Percentiles rank a stretch among this genome's conserved stretches.
phyloP scores from a whole-genome alignment of 495 filamentous ascomycete species.

The Ramalina peruviana region DNA sequence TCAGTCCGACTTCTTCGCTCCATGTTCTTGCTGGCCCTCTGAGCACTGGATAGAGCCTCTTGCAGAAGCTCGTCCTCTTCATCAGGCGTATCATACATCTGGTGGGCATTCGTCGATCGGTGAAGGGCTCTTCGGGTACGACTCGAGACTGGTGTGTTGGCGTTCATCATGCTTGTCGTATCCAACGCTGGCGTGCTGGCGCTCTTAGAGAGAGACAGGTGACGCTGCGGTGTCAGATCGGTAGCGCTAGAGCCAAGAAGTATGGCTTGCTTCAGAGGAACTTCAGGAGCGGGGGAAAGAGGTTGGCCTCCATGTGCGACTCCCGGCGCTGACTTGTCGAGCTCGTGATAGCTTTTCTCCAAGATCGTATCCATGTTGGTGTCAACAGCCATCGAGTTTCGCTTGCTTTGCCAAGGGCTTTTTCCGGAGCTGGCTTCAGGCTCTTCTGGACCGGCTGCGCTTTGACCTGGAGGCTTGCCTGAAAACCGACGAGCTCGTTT shows the following conservation, averaged over 20 bases:
- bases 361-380: constrained; percentile 36
- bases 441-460: constrained; percentile 64
- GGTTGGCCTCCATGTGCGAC: constrained; percentile 50
- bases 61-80: constrained; percentile 94
- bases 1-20: constrained; percentile 31
- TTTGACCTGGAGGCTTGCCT: constrained; percentile 66
- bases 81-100: constrained; percentile 84
- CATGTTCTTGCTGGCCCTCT: constrained; percentile 40
- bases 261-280: constrained; percentile 34
- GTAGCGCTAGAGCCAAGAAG: constrained; percentile 13
- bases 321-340: constrained; percentile 69
- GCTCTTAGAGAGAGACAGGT: constrained; percentile 64
- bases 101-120: constrained; percentile 53
- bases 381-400: constrained; percentile 75
- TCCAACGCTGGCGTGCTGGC: constrained; percentile 49
- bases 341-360: constrained; percentile 48
- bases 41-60: constrained; percentile 54
- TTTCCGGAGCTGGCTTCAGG: constrained; percentile 85
- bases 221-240: constrained; percentile 38
- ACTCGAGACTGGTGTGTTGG: constrained; percentile 57
- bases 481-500: constrained; percentile 90
- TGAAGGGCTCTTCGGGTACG: constrained; percentile 72
- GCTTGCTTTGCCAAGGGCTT: constrained; percentile 69
- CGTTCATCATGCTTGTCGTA: constrained; percentile 40
- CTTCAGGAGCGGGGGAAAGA: constrained; percentile 35